These are phyloP conservation scores for Calocera viscosa DNA, from an alignment of 768 basidiomycete genomes.

Conservation along the genomic window DNA sequence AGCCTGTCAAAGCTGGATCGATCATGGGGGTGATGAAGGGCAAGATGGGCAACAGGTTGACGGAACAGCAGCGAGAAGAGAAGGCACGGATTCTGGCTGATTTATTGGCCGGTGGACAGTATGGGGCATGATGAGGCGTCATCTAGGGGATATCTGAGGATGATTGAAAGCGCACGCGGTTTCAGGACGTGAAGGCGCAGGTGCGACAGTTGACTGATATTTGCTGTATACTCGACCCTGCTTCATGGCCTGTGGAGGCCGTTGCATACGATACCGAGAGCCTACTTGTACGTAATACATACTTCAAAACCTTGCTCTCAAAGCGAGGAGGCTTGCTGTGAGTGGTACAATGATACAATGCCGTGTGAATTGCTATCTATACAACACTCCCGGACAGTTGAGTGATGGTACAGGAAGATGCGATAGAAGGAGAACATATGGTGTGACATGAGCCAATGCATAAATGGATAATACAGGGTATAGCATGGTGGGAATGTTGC, in stretches of 20 bases:
- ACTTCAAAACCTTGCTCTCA: too few species aligned
- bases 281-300: too few species aligned
- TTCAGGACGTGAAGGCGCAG: too few species aligned
- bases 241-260: too few species aligned
- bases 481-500: not conserved
- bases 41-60: conserved; percentile 3
- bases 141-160: not conserved
- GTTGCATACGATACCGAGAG: too few species aligned
- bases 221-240: not conserved
- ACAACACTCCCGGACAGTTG: not conserved
- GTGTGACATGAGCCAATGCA: not conserved
- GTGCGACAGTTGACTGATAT: not conserved
- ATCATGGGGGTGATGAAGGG: conserved; percentile 4
- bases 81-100: not conserved
- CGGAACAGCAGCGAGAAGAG: not conserved
- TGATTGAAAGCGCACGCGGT: not conserved
- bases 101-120: conserved; percentile 1
- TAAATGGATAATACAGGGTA: not conserved
- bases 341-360: not conserved
- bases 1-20: not conserved
- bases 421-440: not conserved
- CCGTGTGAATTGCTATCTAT: not conserved
- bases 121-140: not conserved
- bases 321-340: too few species aligned
- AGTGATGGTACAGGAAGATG: not conserved